Evolutionary conservation across 1,139 yeast species (phyloP), one percentile per base, ranked within the genome.

Genomic region (Protomyces inundatus): DNA sequence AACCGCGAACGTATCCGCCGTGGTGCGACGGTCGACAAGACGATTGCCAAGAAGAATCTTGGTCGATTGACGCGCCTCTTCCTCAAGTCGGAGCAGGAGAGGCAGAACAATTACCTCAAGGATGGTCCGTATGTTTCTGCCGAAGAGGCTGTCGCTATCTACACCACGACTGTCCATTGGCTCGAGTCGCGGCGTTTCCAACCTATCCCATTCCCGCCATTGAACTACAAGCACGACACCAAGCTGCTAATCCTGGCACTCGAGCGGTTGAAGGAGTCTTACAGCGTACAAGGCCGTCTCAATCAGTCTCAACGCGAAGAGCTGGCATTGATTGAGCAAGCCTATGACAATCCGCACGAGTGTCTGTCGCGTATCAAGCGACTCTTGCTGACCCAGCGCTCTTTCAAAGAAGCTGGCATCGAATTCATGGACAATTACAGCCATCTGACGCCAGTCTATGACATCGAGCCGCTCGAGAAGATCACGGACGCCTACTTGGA

Each of bases 311-410:
- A 95, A 74, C 81, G 98, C 68, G 97, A 93, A 74, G 98, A 93
- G 71, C 77, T 93, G 67, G 95, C 97, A 0, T 78, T 93, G 68
- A 90, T 95, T 62, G 98, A 95, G 72, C 96, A 90, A 72, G 98
- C 98, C 0, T 93, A 90, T 73, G 99, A 93, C 71, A 90, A 90
- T 69, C 99, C 99, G 0, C 96, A 90, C 73, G 98, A 93, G 72
- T 87, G 93, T 68, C 79, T 95, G 66, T 87, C 87, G 16, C 82
- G 97, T 67, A 82, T 93, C 65, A 95, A 93, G 75, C 87, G 88
- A 70, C 85, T 86, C 61, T 76, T 95, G 54, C 77, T 91, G 65
- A 89, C 97, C 0, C 97, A 91, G 73, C 80, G 98, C 67, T 95
- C 90, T 9, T 95, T 93, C 77, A 91, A 90, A 72, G 97, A 95